Conservation (phyloP, 2,329 filamentous ascomycete genomes). For the Penicillium crustosum region DNA sequence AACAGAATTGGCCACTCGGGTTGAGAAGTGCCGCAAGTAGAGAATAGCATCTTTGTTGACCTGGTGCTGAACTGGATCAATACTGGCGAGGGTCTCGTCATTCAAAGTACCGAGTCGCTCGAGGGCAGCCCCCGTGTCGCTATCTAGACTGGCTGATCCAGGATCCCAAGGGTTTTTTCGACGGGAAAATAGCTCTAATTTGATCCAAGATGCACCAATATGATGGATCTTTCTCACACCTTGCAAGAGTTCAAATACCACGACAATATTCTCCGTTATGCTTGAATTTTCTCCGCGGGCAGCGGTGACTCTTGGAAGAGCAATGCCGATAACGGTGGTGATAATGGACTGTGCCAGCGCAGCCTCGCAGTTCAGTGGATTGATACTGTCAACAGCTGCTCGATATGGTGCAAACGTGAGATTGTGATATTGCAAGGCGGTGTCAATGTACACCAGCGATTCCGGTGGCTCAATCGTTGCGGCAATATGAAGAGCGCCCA, state of each 20-base stretch:
- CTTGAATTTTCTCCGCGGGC: conserved; percentile 30
- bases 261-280: conserved; percentile 39
- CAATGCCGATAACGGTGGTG: conserved; percentile 38
- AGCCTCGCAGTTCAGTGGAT: conserved; percentile 38
- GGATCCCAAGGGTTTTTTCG: conserved; percentile 48
- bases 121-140: conserved; percentile 29
- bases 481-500: conserved; percentile 44
- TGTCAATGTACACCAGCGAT: conserved; percentile 38
- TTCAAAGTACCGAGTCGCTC: conserved; percentile 30
- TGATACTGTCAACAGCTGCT: conserved; percentile 36
- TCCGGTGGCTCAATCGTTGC: conserved; percentile 30
- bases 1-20: conserved; percentile 22
- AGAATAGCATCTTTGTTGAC: conserved; percentile 33
- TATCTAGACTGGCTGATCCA: conserved; percentile 27
- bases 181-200: conserved; percentile 53
- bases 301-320: conserved; percentile 35
- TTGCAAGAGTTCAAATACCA: conserved; percentile 39
- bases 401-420: conserved; percentile 38
- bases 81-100: conserved; percentile 27
- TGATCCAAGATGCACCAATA: conserved; percentile 43
- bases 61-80: conserved; percentile 29
- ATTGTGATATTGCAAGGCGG: conserved; percentile 39
- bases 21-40: conserved; percentile 32
- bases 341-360: conserved; percentile 40
- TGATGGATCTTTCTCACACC: conserved; percentile 37